A percentile compares a stretch with the other conserved stretches of the same genome.
phyloP scores from a whole-genome alignment of 306 rosid species.

The Ochetophila trinervis region DNA sequence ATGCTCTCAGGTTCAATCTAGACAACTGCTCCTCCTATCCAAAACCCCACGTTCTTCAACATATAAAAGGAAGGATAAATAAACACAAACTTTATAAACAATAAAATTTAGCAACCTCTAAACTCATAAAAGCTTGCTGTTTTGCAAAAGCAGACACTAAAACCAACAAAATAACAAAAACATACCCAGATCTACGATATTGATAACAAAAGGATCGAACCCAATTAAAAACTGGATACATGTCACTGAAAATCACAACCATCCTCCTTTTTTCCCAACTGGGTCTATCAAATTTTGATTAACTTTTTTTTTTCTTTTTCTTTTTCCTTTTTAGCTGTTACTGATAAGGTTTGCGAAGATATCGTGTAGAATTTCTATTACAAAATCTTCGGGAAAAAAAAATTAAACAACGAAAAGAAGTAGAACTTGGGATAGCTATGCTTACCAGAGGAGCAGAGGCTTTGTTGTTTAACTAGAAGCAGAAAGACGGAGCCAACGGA shows the following conservation, averaged over 20 bases:
- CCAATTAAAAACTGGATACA: neutral
- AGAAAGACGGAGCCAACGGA: neutral
- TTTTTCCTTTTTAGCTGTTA: too few species aligned
- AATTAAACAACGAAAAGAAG: neutral
- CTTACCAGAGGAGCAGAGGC: neutral
- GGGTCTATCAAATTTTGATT: too few species aligned
- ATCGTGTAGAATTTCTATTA: neutral
- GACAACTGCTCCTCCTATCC: neutral
- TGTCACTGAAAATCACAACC: neutral
- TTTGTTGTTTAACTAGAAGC: neutral
- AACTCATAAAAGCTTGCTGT: neutral
- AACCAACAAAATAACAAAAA: neutral
- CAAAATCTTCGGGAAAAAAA: neutral
- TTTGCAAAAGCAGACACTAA: neutral
- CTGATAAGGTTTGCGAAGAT: too few species aligned
- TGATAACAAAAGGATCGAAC: neutral
- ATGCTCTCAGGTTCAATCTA: conserved; percentile 1
- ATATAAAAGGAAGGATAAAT: neutral
- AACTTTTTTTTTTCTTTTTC: too few species aligned
- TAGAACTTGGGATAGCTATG: neutral
- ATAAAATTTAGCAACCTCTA: too few species aligned
- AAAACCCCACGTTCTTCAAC: neutral
- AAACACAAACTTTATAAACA: neutral
- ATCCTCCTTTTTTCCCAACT: neutral
- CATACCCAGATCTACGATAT: neutral